Evolutionary conservation across 768 basidiomycete genomes (phyloP), one percentile per base, ranked within the genome.

Genomic region (Dendrothele bispora): DNA sequence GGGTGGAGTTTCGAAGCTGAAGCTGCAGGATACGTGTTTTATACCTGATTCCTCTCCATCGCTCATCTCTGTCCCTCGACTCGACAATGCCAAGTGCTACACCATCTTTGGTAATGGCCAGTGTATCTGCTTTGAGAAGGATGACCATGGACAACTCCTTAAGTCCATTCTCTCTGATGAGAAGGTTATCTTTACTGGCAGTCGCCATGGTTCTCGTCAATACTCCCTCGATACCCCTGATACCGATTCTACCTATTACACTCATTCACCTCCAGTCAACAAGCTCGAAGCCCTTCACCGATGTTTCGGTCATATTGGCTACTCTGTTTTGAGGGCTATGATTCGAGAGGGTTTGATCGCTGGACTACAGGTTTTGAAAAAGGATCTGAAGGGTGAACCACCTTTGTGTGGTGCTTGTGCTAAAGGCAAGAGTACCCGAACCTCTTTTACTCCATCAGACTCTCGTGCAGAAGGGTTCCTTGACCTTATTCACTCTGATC

Each of bases 401-500:
- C 52, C 52, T 17, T 28, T 53, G 7, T 53, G 52, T 30, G 43
- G 29, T 14, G 43, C 52, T 3, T 53, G 52, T 44, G 39, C 39
- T 5, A 32, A 45, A 41, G 52, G 52, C 48, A 53, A 53, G 44
- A 39, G 46, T 35, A 53, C 52, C 37, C 52, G 43, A 2, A 43
- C 48, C n/a, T 46, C 49, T 6, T 54, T 54, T 39, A 48, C 53
- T 21, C 26, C 39, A n/a, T 55, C 47, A 39, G 43, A 39, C 2
- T 43, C 47, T 3, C 51, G 48, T 12, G 51, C 57, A 0, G 45
- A 35, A 1, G 49, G 43, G 1, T 38, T 62, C 35, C 58, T 66
- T 5, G 53, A 55, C 4, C 55, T 53, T 3, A 54, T 70, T 14
- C 65, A 65, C 48, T 51, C 54, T 32, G 68, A 70, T 39, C 24